phyloP scores from a whole-genome alignment of 2,329 filamentous ascomycete species.

The Xylaria sp. region DNA sequence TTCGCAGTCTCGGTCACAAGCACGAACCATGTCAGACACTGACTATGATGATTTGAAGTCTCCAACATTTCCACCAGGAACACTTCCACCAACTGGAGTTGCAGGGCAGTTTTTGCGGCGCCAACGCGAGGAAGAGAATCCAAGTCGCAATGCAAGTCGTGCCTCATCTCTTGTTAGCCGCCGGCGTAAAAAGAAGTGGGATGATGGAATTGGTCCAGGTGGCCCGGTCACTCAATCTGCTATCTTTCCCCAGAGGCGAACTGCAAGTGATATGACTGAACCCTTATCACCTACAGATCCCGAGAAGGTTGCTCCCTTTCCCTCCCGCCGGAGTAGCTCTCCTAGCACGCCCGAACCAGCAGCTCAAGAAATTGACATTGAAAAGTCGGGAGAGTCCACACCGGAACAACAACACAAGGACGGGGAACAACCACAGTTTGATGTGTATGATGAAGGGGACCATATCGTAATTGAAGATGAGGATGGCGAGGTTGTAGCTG shows the following conservation, averaged over 20 bases:
- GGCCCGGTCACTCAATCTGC: conserved; percentile 92
- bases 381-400: conserved; percentile 45
- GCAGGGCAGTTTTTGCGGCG: conserved; percentile 83
- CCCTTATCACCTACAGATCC: conserved; percentile 48
- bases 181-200: conserved; percentile 74
- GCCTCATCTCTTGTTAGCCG: conserved; percentile 69
- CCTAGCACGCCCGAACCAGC: conserved; percentile 40
- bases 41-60: conserved; percentile 74
- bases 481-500: conserved; percentile 85
- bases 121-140: conserved; percentile 79
- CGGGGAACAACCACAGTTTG: conserved; percentile 54
- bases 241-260: conserved; percentile 74
- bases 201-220: conserved; percentile 79
- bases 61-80: conserved; percentile 73
- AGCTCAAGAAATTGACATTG: conserved; percentile 41
- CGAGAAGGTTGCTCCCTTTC: conserved; percentile 29
- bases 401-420: conserved; percentile 37
- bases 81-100: conserved; percentile 76
- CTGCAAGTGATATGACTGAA: conserved; percentile 48
- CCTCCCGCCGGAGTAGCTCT: conserved; percentile 43
- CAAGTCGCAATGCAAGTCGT: conserved; percentile 65
- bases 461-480: conserved; percentile 84
- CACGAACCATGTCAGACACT: conserved; percentile 83
- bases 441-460: conserved; percentile 84
- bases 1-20: conserved; percentile 79